phyloP scores from a whole-genome alignment of 768 basidiomycete genomes.

The Pleurotus cornucopiae region DNA sequence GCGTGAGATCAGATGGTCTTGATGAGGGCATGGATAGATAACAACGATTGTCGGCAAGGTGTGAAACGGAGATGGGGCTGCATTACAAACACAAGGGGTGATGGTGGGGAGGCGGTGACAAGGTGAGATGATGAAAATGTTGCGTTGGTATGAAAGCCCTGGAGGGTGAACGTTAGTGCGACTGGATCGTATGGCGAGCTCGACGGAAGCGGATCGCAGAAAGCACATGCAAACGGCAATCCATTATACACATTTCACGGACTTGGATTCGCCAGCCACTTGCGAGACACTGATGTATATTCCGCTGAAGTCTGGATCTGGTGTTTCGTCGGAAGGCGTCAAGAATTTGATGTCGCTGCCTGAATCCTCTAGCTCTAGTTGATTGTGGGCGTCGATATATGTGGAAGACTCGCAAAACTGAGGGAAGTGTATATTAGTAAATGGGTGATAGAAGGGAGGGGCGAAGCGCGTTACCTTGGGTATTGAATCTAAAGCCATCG shows the following conservation, averaged over 20 bases:
- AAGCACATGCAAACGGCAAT: too few species aligned
- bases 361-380: slow-evolving; percentile 69
- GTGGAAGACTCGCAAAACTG: slow-evolving; percentile 87
- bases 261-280: slow-evolving; percentile 53
- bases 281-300: slow-evolving; percentile 86
- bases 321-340: slow-evolving; percentile 31
- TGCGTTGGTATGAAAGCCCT: too few species aligned
- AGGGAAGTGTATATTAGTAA: neutral
- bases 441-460: too few species aligned
- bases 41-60: too few species aligned
- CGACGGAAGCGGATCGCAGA: too few species aligned
- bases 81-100: too few species aligned
- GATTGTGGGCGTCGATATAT: slow-evolving; percentile 75
- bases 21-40: neutral
- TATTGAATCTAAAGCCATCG: slow-evolving; percentile 98
- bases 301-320: slow-evolving; percentile 70
- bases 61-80: too few species aligned
- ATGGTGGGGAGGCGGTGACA: too few species aligned
- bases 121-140: too few species aligned
- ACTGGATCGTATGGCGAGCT: too few species aligned
- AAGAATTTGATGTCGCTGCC: slow-evolving; percentile 57
- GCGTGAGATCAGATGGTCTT: neutral
- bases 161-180: too few species aligned
- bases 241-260: neutral
- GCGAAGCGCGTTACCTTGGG: slow-evolving; percentile 63